Base-by-base conservation (phyloP, 345 rosid genomes). In the Salix exigua region DNA sequence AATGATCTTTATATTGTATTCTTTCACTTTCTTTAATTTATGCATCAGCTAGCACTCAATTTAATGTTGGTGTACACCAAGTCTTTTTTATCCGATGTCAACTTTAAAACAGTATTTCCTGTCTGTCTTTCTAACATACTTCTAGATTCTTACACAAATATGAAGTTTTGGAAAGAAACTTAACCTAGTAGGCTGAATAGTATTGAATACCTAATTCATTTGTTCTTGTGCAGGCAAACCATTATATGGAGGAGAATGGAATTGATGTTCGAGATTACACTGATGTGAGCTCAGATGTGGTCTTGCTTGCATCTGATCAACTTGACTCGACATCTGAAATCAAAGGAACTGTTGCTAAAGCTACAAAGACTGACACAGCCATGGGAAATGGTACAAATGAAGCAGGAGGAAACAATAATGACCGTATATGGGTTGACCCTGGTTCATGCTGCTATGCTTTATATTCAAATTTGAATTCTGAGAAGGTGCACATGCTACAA, bases 391-490 rank as follows among this genome's bases (percentile, higher is more conserved):
- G 67, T 72, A 68, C 33, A 10, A 62, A 63, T 64, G 80, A 80
- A 76, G 82, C 28, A 58, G 85, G 80, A 76, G 83, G 67, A 60
- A 81, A 76, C n/a, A 69, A 51, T 44, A 61, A n/a, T 68, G 88
- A 89, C 78, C 85, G 83, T 63, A 84, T 96, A 78, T 94, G 97
- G 98, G 79, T 86, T 76, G 99, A 91, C 74, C 88, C 97, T 80
- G 83, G 83, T 72, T 86, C 97, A 11, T 96, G 99, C 85, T 90
- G 97, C 84, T 96, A 86, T 87, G 97, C 94, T 38, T 84, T 96
- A 81, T 92, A 90, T 86, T 86, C 97, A n/a, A 90, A 92, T 77
- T 75, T 96, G 78, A 87, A 91, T 73, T 76, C 88, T 19, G 87
- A 88, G 73, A 89, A 83, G 86, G 90, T 96, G 75, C 85, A 89